Evolutionary conservation across 192 early-diverging fungal species (phyloP).

Genomic region (Entomortierella parvispora): DNA sequence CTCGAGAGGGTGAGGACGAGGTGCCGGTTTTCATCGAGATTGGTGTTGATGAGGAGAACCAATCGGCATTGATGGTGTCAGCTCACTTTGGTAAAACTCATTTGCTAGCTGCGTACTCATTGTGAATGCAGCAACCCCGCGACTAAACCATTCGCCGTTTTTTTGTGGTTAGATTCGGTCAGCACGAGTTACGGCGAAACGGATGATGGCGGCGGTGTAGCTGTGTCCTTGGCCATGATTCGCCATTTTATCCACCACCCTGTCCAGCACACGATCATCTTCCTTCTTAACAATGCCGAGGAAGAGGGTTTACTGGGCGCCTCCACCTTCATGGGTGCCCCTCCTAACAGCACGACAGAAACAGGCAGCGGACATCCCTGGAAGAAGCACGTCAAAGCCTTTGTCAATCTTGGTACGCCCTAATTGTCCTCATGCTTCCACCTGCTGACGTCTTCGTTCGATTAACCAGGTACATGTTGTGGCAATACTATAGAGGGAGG

Average conservation of each 20-base stretch:
- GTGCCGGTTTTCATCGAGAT: conserved; percentile 45
- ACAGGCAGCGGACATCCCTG: conserved; percentile 64
- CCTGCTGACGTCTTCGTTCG: neutral
- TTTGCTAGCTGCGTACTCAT: neutral
- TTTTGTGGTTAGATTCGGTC: conserved; percentile 72
- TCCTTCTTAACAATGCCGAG: conserved; percentile 78
- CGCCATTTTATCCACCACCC: conserved; percentile 68
- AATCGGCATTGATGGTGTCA: conserved; percentile 64
- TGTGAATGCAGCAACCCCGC: neutral
- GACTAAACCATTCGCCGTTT: no score
- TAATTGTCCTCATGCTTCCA: neutral
- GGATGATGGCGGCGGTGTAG: conserved; percentile 76
- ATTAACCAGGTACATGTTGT: neutral
- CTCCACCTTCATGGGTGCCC: conserved; percentile 58
- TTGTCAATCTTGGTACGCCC: conserved; percentile 69
- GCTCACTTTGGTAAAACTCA: conserved; percentile 66
- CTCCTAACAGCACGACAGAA: conserved; percentile 25
- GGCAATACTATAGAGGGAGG: conserved; percentile 63
- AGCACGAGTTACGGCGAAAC: conserved; percentile 73
- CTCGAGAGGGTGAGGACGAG: conserved; percentile 25
- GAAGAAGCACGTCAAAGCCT: conserved; percentile 67
- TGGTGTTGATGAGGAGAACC: conserved; percentile 42
- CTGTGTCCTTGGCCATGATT: conserved; percentile 63
- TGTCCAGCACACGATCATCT: conserved; percentile 66
- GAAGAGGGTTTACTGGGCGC: conserved; percentile 72